Evolutionary conservation across 345 rosid species (phyloP).

Genomic region (Salix viminalis): DNA sequence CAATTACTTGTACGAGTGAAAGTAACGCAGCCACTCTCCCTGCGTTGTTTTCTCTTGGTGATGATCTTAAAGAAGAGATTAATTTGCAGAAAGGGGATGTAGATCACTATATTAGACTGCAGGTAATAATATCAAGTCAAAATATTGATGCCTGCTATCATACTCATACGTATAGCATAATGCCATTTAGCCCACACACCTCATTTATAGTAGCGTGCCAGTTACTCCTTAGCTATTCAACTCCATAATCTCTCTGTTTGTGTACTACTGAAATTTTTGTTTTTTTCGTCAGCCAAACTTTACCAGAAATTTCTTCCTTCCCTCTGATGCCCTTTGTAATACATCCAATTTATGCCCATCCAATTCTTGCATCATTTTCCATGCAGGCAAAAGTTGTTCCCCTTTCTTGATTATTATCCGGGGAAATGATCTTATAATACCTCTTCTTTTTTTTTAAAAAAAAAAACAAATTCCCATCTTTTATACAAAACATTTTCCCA

Average conservation of each 20-base stretch:
- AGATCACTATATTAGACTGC: conserved; percentile 48
- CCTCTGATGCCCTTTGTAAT: background rate
- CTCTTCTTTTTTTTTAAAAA: too few species aligned
- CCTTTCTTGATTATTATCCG: too few species aligned
- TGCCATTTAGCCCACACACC: background rate
- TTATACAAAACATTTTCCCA: too few species aligned
- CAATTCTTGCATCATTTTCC: background rate
- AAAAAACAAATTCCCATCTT: too few species aligned
- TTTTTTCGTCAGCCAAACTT: background rate
- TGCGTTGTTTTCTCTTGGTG: conserved; percentile 41
- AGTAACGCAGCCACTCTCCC: conserved; percentile 39
- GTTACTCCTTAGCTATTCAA: background rate
- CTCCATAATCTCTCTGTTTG: background rate
- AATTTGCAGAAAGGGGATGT: conserved; percentile 61
- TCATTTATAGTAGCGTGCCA: too few species aligned
- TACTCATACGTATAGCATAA: background rate
- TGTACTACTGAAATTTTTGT: too few species aligned
- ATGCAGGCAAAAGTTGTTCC: too few species aligned
- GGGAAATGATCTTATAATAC: too few species aligned
- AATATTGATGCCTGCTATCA: background rate
- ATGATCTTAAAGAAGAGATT: conserved; percentile 43
- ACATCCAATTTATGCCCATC: background rate
- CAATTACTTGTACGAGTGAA: conserved; percentile 52
- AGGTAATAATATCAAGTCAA: conserved; percentile 33
- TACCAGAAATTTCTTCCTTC: background rate